Evolutionary conservation across 495 filamentous ascomycete species (phyloP).

Genomic region (Lophiostoma macrostomum): DNA sequence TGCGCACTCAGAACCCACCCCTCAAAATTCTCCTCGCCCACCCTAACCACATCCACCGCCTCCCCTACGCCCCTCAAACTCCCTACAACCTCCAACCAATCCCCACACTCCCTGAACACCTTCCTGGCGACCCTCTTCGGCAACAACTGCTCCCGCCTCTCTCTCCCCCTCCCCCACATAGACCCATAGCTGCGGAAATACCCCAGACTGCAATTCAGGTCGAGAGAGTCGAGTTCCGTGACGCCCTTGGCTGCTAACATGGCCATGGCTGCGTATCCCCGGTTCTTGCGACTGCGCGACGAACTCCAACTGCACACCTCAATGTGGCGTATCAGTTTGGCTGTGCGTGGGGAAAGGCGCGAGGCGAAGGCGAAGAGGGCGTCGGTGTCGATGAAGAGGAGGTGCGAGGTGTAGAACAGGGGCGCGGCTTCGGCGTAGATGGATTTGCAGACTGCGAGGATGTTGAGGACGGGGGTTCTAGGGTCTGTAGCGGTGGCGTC

Average conservation of each 20-base stretch:
- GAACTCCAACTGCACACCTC: not conserved
- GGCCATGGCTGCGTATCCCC: not conserved
- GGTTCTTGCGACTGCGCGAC: conserved; percentile 3
- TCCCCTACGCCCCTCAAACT: not conserved
- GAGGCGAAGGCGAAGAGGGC: conserved; percentile 1
- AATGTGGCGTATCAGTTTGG: conserved; percentile 4
- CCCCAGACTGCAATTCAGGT: not conserved
- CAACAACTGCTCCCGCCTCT: not conserved
- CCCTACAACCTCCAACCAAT: conserved; percentile 5
- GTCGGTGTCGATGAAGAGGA: conserved; percentile 7
- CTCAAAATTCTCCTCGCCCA: not conserved
- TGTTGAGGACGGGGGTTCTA: not conserved
- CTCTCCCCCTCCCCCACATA: not conserved
- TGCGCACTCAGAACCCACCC: too few relatives aligned
- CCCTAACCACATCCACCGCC: conserved; percentile 1
- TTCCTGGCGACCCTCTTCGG: conserved; percentile 6
- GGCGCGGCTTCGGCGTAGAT: conserved; percentile 15
- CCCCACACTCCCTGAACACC: not conserved
- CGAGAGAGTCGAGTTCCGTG: not conserved
- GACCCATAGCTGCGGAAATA: not conserved
- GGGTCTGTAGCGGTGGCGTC: not conserved
- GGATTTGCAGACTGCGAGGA: conserved; percentile 1
- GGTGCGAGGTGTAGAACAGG: conserved; percentile 4
- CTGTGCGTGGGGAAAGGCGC: conserved; percentile 1
- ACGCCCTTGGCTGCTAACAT: conserved; percentile 12